phyloP scores from a whole-genome alignment of 257 asterid genomes.

The Gentiana dahurica region DNA sequence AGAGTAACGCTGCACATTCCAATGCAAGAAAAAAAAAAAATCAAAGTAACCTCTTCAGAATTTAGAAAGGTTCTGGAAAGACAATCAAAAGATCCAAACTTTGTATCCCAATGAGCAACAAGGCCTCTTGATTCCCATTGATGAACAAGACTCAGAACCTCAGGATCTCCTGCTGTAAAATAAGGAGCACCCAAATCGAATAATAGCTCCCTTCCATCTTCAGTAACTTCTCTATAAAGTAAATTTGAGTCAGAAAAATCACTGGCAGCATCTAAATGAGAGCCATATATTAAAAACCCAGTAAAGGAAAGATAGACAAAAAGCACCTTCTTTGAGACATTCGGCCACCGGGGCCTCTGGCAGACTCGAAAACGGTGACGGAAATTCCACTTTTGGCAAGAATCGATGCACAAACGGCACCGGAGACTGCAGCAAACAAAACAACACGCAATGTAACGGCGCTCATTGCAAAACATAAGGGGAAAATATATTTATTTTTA shows the following conservation, averaged over 20 bases:
- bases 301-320: not conserved
- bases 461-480: not conserved
- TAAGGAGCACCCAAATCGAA: constrained; percentile 90
- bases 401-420: constrained; percentile 81
- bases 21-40: not conserved
- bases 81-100: constrained; percentile 69
- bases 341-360: constrained; percentile 93
- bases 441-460: no score
- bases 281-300: no score
- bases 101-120: constrained; percentile 73
- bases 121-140: constrained; percentile 80
- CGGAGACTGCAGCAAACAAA: constrained; percentile 49
- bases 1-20: not conserved
- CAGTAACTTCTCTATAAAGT: constrained; percentile 39
- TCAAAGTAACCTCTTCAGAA: constrained; percentile 37
- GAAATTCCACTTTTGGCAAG: constrained; percentile 71
- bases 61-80: constrained; percentile 38
- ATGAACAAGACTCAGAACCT: constrained; percentile 48
- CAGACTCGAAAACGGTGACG: constrained; percentile 77
- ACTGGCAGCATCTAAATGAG: not conserved
- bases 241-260: not conserved
- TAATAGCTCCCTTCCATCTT: constrained; percentile 70
- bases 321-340: constrained; percentile 79
- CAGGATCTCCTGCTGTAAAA: constrained; percentile 45
- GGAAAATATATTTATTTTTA: not conserved